A percentile compares a stretch with the other conserved stretches of the same genome.
These are phyloP conservation scores for Colletotrichum ledebouriae DNA, from an alignment of 2,329 filamentous ascomycete species.

Conservation along the genomic window DNA sequence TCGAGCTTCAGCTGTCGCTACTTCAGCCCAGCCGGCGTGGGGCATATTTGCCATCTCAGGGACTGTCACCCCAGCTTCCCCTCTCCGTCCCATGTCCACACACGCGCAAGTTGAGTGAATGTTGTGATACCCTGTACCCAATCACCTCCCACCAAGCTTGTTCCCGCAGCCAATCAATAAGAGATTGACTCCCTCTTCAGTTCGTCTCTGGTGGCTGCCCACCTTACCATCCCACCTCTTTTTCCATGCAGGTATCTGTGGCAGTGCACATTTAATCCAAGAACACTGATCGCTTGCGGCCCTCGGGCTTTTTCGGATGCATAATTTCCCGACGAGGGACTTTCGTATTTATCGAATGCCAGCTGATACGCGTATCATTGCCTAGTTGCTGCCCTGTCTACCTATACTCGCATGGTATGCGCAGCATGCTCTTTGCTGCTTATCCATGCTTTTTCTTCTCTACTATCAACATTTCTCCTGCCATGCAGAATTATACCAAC, in stretches of 20 bases:
- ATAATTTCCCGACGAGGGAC: not conserved
- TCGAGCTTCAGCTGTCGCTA: not conserved
- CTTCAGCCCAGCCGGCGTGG: not conserved
- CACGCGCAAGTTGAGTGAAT: constrained; percentile 2
- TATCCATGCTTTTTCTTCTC: not conserved
- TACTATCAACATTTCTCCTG: constrained; percentile 31
- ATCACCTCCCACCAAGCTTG: constrained; percentile 21
- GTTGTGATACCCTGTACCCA: constrained; percentile 32
- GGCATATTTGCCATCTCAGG: constrained; percentile 21
- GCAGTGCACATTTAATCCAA: constrained; percentile 29
- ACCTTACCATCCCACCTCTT: constrained; percentile 16
- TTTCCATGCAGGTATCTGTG: constrained; percentile 30
- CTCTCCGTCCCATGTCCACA: constrained; percentile 31
- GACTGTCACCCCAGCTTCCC: constrained; percentile 36
- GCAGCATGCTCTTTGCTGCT: constrained; percentile 20
- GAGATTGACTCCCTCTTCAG: constrained; percentile 23
- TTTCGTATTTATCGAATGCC: constrained; percentile 13
- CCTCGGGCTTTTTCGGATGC: not conserved
- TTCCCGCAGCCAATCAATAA: constrained; percentile 20
- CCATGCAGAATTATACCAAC: constrained; percentile 27
- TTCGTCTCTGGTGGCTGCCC: not conserved
- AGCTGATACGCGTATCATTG: constrained; percentile 37
- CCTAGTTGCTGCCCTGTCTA: constrained; percentile 30
- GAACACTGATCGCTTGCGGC: constrained; percentile 11
- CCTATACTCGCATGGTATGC: constrained; percentile 15